Base-by-base conservation (phyloP, 768 basidiomycete genomes). In the Naematelia encephala region DNA sequence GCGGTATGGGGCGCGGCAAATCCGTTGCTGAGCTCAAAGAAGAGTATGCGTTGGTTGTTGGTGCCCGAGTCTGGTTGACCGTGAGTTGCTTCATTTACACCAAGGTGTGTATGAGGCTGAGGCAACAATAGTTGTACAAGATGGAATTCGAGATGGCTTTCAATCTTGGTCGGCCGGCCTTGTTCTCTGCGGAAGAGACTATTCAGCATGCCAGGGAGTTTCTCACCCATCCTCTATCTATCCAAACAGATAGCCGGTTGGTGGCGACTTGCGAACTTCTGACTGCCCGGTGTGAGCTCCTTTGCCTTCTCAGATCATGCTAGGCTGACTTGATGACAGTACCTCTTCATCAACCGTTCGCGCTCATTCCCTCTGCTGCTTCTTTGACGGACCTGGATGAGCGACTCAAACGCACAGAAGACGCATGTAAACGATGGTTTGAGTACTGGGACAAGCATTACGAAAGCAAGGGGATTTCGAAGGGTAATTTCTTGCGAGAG, bases 1-100 rank as follows among this genome's bases (percentile, higher is more conserved):
- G 60, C 27, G 67, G 65, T 4, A 70, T 70, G 69, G 69, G 71
- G 1, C 42, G 47, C 2, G 64, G 63, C 4, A 73, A 73, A 51
- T 59, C 59, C 2, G 51, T 39, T 1, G 54, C 63, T 29, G 61
- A 68, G 50, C 19, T 73, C 12, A 59, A 57, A 29, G 64, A 45
- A 28, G 71, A 73, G n/a, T 42, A 61, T 16, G 56, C 61, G 1
- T 39, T 68, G 11, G 71, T 73, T 8, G 66, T 64, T 4, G 71
- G 71, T 3, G 69, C 71, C 5, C 50, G 71, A 34, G 62, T 66
- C 0, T 73, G 71, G 71, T 43, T 73, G 42, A 64, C 62, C 26
- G 63, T 72, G 43, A 59, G 70, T 61, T 13, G 16, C 19, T n/a
- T 27, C 34, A 12, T 22, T 30, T 51, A 25, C 11, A 42, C 27